Evolutionary conservation across 2,329 filamentous ascomycete species (phyloP).

Genomic region (Chrysoporthe deuterocubensis): DNA sequence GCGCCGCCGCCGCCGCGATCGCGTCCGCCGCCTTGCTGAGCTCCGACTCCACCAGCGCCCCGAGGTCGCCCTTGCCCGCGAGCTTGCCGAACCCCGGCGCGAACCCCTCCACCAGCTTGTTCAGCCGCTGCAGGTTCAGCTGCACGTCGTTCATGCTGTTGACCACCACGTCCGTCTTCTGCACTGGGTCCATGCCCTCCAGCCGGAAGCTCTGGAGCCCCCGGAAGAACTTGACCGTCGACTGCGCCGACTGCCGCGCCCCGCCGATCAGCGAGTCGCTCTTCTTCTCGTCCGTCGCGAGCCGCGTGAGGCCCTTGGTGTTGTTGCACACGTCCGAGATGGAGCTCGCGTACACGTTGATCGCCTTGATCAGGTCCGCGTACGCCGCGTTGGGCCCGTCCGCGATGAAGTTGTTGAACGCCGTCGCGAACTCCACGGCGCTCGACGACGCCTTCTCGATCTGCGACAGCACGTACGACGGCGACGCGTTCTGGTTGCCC

Average conservation of each 20-base stretch:
- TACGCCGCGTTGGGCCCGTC: constrained; percentile 92
- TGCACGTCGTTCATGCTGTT: constrained; percentile 97
- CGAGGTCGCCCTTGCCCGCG: constrained; percentile 79
- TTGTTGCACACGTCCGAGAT: constrained; percentile 94
- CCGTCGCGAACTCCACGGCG: constrained; percentile 95
- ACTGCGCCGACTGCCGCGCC: constrained; percentile 81
- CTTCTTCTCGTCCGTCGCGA: constrained; percentile 96
- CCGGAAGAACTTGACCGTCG: constrained; percentile 94
- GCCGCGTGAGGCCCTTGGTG: constrained; percentile 90
- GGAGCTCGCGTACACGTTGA: constrained; percentile 87
- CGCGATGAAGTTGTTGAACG: constrained; percentile 98
- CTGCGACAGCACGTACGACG: constrained; percentile 91
- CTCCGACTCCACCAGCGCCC: constrained; percentile 90
- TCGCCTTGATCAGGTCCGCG: constrained; percentile 88
- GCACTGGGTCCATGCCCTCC: constrained; percentile 84
- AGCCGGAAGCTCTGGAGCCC: constrained; percentile 91
- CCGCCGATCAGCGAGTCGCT: constrained; percentile 82
- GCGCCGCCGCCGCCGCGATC: constrained; percentile 88
- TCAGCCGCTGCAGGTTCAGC: constrained; percentile 89
- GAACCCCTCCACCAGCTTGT: constrained; percentile 90
- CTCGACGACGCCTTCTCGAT: constrained; percentile 95
- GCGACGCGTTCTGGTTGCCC: constrained; percentile 96
- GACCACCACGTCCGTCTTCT: constrained; percentile 97
- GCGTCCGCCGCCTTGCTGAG: constrained; percentile 92
- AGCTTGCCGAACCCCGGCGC: constrained; percentile 87